These are phyloP conservation scores for Corylus heterophylla DNA, from an alignment of 306 rosid genomes.

Conservation along the genomic window DNA sequence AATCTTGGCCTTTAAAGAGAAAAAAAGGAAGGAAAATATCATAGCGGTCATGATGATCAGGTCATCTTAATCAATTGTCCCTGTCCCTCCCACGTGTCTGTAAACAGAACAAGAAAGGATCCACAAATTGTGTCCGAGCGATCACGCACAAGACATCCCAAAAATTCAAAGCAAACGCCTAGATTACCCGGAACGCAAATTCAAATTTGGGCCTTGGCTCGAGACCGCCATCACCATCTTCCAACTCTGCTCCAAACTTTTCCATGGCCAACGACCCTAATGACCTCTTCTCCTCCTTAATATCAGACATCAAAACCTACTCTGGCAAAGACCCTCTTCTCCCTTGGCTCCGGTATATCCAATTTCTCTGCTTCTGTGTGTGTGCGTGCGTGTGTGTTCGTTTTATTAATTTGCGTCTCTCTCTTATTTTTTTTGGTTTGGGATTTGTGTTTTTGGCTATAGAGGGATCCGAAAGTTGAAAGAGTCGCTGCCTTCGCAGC, in stretches of 20 bases:
- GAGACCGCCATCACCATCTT: not conserved
- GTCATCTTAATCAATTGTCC: not conserved
- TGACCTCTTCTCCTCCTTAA: constrained; percentile 61
- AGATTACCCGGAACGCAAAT: not conserved
- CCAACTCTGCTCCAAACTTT: not conserved
- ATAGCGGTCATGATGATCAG: too few species aligned
- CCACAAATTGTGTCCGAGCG: not conserved
- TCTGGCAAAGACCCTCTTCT: constrained; percentile 89
- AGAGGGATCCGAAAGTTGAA: constrained; percentile 83
- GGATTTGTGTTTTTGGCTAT: constrained; percentile 20
- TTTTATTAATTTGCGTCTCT: not conserved
- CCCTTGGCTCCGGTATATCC: constrained; percentile 88
- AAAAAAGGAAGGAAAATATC: too few species aligned
- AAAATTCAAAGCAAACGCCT: not conserved
- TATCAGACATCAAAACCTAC: constrained; percentile 66
- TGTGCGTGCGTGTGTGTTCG: not conserved
- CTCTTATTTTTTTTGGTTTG: constrained; percentile 9
- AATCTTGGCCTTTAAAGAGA: too few species aligned
- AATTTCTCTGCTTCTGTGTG: not conserved
- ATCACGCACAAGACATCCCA: not conserved
- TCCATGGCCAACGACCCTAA: constrained; percentile 35
- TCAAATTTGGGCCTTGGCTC: constrained; percentile 5
- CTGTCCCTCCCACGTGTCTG: not conserved
- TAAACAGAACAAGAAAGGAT: not conserved
- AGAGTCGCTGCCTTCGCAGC: constrained; percentile 51